A percentile compares a stretch with the other conserved stretches of the same genome.
These are phyloP conservation scores for Torulaspora delbrueckii DNA, from an alignment of 805 yeast genomes.

Conservation along the genomic window DNA sequence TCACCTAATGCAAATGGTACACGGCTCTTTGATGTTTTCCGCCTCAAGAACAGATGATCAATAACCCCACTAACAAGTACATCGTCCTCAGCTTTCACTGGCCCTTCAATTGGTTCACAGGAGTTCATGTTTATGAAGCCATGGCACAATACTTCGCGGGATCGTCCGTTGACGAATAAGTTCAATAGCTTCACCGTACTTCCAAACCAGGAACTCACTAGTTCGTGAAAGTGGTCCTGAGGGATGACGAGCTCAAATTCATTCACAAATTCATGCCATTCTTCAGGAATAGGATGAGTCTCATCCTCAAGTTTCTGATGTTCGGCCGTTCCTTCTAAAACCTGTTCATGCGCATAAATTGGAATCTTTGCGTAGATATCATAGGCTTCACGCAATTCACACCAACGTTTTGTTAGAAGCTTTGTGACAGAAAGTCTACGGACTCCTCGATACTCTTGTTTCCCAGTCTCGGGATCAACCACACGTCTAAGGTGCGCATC, in stretches of 20 bases:
- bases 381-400: conserved; percentile 58
- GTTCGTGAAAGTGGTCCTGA: conserved; percentile 22
- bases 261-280: conserved; percentile 15
- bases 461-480: conserved; percentile 11
- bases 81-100: conserved; percentile 22
- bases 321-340: conserved; percentile 43
- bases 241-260: conserved; percentile 19
- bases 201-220: conserved; percentile 40
- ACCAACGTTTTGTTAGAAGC: conserved; percentile 57
- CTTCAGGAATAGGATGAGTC: conserved; percentile 39
- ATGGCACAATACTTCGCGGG: conserved; percentile 61
- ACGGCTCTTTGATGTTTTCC: background rate
- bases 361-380: conserved; percentile 45
- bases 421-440: conserved; percentile 46
- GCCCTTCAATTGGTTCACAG: conserved; percentile 11
- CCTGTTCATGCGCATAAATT: conserved; percentile 36
- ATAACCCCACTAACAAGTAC: conserved; percentile 60
- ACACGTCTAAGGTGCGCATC: conserved; percentile 8
- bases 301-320: conserved; percentile 47
- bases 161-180: conserved; percentile 45
- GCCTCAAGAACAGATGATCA: conserved; percentile 42
- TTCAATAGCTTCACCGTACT: conserved; percentile 40
- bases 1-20: background rate
- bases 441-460: conserved; percentile 5
- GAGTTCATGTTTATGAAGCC: conserved; percentile 40